Conservation (phyloP, 2,329 filamentous ascomycete species). For the Fusarium sp. region DNA sequence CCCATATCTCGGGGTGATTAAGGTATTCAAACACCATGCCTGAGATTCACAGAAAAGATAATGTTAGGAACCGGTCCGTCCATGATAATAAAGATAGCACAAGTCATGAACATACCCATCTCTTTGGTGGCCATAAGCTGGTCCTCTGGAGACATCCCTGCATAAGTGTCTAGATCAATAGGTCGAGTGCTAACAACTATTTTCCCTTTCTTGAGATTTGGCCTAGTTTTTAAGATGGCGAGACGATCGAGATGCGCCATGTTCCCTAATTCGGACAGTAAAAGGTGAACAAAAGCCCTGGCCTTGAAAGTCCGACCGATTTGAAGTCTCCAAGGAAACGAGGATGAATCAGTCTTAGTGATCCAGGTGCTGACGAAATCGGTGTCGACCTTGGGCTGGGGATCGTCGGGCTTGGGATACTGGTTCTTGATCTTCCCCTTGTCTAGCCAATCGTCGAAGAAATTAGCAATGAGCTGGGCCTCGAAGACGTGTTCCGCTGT, state of each 20-base stretch:
- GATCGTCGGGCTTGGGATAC: too few species aligned
- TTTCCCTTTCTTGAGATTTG: not conserved
- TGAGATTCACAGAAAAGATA: not conserved
- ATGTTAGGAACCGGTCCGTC: not conserved
- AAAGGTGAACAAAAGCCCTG: not conserved
- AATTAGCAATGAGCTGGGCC: not conserved
- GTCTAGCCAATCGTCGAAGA: too few species aligned
- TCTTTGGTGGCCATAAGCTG: not conserved
- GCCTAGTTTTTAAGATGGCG: not conserved
- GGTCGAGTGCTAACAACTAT: not conserved
- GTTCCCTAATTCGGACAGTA: not conserved
- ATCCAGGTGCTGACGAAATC: not conserved
- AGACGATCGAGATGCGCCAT: not conserved
- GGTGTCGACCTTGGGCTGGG: not conserved
- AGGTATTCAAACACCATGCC: not conserved
- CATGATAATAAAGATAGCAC: not conserved
- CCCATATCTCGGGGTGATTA: not conserved
- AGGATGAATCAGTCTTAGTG: not conserved
- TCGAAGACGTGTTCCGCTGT: not conserved
- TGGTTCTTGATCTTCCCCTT: too few species aligned
- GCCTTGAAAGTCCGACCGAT: too few species aligned
- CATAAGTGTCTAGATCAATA: not conserved
- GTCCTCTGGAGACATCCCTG: not conserved
- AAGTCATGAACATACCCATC: not conserved
- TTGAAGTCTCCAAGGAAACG: too few species aligned